phyloP scores from a whole-genome alignment of 106 monocot species.

The Dendrobium chrysotoxum region DNA sequence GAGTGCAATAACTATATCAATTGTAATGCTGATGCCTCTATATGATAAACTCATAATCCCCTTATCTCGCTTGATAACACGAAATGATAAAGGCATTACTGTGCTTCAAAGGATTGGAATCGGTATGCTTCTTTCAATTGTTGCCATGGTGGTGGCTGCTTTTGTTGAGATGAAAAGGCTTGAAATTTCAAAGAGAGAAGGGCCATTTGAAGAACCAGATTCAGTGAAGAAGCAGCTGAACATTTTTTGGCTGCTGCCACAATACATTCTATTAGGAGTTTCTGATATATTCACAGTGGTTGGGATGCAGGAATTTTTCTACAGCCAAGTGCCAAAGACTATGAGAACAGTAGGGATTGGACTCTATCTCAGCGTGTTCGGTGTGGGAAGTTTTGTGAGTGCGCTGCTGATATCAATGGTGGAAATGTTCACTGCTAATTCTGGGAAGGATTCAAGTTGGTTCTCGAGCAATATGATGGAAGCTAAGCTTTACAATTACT shows the following conservation, averaged over 20 bases:
- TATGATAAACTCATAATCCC: slow-evolving; percentile 76
- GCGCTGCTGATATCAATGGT: slow-evolving; percentile 55
- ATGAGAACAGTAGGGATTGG: slow-evolving; percentile 88
- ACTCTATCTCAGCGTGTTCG: slow-evolving; percentile 84
- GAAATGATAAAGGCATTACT: slow-evolving; percentile 49
- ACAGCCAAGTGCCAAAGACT: slow-evolving; percentile 52
- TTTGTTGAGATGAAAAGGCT: slow-evolving; percentile 49
- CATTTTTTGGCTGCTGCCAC: slow-evolving; percentile 90
- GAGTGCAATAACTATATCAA: slow-evolving; percentile 64
- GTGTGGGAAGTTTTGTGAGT: slow-evolving; percentile 72
- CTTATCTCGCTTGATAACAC: slow-evolving; percentile 22
- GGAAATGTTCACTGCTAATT: slow-evolving; percentile 28
- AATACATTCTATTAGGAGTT: slow-evolving; percentile 73
- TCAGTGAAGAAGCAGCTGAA: slow-evolving; percentile 17
- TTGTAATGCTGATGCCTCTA: slow-evolving; percentile 79
- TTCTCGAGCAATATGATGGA: slow-evolving; percentile 72
- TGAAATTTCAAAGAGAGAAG: neutral
- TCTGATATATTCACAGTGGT: slow-evolving; percentile 89
- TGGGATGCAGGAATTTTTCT: slow-evolving; percentile 98
- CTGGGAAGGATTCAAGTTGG: slow-evolving; percentile 37
- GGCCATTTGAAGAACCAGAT: neutral
- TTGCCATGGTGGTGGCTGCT: slow-evolving; percentile 71
- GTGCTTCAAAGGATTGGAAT: slow-evolving; percentile 80
- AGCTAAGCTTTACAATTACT: slow-evolving; percentile 65
- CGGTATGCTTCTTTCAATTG: slow-evolving; percentile 75